Percentiles rank a stretch among this genome's conserved stretches.
These are phyloP conservation scores for Ammopiptanthus mongolicus DNA, from an alignment of 306 rosid genomes.

Conservation along the genomic window DNA sequence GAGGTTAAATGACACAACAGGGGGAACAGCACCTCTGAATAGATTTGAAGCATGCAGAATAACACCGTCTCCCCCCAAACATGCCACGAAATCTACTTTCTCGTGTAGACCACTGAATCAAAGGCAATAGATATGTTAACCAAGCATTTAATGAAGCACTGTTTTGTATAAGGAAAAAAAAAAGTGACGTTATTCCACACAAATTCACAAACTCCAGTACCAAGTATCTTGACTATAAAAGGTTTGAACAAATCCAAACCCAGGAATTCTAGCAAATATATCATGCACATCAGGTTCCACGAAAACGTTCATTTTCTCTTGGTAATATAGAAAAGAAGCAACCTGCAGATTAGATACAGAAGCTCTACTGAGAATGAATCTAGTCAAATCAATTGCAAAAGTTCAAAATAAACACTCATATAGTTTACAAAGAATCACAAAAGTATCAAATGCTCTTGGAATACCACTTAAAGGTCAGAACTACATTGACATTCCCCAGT, in stretches of 20 bases:
- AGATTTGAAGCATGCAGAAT: constrained; percentile 93
- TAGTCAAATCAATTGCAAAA: constrained; percentile 6
- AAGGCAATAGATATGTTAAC: constrained; percentile 31
- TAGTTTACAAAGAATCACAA: constrained; percentile 4
- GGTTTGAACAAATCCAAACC: constrained; percentile 97
- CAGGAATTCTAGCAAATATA: constrained; percentile 87
- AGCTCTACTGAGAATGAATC: constrained; percentile 7
- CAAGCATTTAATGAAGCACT: constrained; percentile 26
- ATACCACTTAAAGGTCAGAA: constrained; percentile 5
- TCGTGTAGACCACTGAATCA: constrained; percentile 80
- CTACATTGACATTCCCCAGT: neutral
- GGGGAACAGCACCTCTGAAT: constrained; percentile 87
- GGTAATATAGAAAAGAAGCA: constrained; percentile 71
- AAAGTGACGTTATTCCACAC: constrained; percentile 12
- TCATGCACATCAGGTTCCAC: constrained; percentile 98
- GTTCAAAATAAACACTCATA: neutral
- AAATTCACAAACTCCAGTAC: constrained; percentile 40
- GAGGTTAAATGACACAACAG: constrained; percentile 92
- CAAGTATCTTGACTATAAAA: constrained; percentile 90
- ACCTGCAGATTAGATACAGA: constrained; percentile 45
- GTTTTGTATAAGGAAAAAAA: neutral
- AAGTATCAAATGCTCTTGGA: neutral
- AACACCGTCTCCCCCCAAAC: constrained; percentile 99
- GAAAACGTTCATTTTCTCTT: constrained; percentile 84
- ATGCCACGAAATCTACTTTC: constrained; percentile 97